Percentiles rank a stretch among this genome's conserved stretches.
phyloP scores from a whole-genome alignment of 23 red algal genomes.

The Gracilariopsis chorda region DNA sequence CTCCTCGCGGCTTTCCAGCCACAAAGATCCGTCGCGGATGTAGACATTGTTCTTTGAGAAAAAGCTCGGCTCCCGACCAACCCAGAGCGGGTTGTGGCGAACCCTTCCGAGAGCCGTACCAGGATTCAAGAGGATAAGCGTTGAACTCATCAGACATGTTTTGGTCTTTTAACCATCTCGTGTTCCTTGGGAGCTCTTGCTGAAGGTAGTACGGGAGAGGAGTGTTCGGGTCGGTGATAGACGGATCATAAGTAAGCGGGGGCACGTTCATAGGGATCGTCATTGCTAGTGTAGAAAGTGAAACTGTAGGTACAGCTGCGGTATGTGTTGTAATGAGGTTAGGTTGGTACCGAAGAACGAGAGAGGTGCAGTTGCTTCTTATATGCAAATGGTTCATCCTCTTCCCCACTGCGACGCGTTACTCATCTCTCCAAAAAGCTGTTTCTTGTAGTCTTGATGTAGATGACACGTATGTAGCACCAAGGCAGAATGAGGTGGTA shows the following conservation, averaged over 20 bases:
- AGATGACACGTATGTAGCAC: too few relatives aligned
- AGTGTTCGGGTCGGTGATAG: not conserved
- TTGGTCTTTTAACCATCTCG: constrained; percentile 15
- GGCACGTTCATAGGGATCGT: not conserved
- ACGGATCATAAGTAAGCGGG: not conserved
- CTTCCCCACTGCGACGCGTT: too few relatives aligned
- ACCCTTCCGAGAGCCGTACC: constrained; percentile 4
- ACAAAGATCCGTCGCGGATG: constrained; percentile 10
- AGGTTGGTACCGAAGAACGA: too few relatives aligned
- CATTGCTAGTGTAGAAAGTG: too few relatives aligned
- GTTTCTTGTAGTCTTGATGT: too few relatives aligned
- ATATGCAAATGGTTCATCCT: too few relatives aligned
- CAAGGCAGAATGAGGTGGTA: too few relatives aligned
- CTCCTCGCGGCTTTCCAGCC: constrained; percentile 13
- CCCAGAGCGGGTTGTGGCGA: constrained; percentile 9
- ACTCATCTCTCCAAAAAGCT: too few relatives aligned
- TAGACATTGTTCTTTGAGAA: constrained; percentile 38
- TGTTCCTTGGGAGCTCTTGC: not conserved
- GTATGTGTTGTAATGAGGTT: too few relatives aligned
- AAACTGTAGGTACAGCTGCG: too few relatives aligned
- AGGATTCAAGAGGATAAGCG: not conserved
- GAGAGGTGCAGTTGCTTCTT: too few relatives aligned
- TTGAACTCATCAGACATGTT: constrained; percentile 62
- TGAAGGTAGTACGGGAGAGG: not conserved
- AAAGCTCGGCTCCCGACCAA: constrained; percentile 14